Evolutionary conservation across 2,329 filamentous ascomycete species (phyloP), one percentile per base, ranked within the genome.

Genomic region (Escovopsis sp.): DNA sequence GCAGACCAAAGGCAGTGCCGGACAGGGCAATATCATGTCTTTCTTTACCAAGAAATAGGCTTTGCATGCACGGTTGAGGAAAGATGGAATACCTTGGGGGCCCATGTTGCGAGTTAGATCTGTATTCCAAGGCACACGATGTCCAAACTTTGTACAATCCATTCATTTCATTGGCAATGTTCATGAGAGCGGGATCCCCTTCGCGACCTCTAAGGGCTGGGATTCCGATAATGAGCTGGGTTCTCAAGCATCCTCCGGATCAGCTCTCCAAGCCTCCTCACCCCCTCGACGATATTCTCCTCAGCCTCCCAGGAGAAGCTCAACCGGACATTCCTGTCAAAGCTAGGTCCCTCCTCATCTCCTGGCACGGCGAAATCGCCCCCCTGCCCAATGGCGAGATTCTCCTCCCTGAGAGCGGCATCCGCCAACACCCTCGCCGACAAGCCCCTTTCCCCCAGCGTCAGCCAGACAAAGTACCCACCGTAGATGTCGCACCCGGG

Each of bases 391-490:
- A 91, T 66, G 24, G 78, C 68, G 43, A 93, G 57, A 37, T 77
- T 75, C 57, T 83, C 79, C 42, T 80, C 72, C 16, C 66, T 60
- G 52, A 70, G 63, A 13, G 79, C 79, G 33, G 66, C 64, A 50
- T 68, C 61, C 7, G 74, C 73, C 29, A 86, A 64, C 7, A 70
- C 66, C 29, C 61, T 76, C 8, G 68, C 65, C 41, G 81, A 61
- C 3, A 64, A 36, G 42, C 47, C 57, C 2, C 57, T 47, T 3
- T 6, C 20, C 0, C 79, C 78, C 5, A 94, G 58, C 2, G 67
- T 69, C 24, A 93, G 59, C 86, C 86, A 94, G 38, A 94, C 65
- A 57, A 94, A 94, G 57, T 89, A 94, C 0, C 87, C 87, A 0
- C 87, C 87, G 27, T 79, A 81, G 3, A 79, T 58, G 4, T 64